Base-by-base conservation (phyloP, 306 rosid genomes). In the Malus sylvestris region DNA sequence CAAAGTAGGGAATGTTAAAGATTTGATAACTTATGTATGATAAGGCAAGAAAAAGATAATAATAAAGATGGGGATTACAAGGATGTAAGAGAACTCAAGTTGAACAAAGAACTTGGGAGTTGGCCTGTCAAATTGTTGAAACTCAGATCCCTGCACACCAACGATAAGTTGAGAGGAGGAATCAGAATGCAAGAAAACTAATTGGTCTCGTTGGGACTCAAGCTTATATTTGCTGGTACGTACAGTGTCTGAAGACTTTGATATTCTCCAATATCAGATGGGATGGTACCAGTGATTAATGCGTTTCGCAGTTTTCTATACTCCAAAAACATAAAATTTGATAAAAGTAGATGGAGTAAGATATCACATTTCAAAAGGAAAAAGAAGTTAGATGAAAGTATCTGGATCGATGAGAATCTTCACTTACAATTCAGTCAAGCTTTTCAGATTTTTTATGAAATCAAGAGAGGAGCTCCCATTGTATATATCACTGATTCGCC, bases 401-500 rank as follows among this genome's bases (percentile, higher is more conserved):
- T 8, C 2, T 67, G 71, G 33, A 3, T 9, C 2, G 55, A 44
- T 1, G 9, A 65, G 67, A 22, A 46, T 71, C n/a, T 61, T 68
- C 20, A 60, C 85, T 77, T 82, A 82, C 85, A 82, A 35, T 2
- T 71, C 51, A 9, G 65, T 32, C 63, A 81, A 76, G 68, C 25
- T 44, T 62, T 61, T 77, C 76, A 82, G 8, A 20, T 40, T 73
- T 12, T 4, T 78, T 5, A 77, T 32, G 42, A 82, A 82, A 27
- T 67, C 72, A 51, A 82, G 72, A 53, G 82, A 75, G 18, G 85
- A 82, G 79, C 79, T 82, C 68, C 27, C 82, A 16, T 68, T 59
- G 66, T 61, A 82, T 29, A 82, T 77, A 30, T 82, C 85, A 73
- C 85, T 68, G 25, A 82, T 82, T 40, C 76, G 44, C 70, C 85